A percentile compares a stretch with the other conserved stretches of the same genome.
Evolutionary conservation across 2,329 filamentous ascomycete species (phyloP).

Genomic region (Aspergillus vadensis): DNA sequence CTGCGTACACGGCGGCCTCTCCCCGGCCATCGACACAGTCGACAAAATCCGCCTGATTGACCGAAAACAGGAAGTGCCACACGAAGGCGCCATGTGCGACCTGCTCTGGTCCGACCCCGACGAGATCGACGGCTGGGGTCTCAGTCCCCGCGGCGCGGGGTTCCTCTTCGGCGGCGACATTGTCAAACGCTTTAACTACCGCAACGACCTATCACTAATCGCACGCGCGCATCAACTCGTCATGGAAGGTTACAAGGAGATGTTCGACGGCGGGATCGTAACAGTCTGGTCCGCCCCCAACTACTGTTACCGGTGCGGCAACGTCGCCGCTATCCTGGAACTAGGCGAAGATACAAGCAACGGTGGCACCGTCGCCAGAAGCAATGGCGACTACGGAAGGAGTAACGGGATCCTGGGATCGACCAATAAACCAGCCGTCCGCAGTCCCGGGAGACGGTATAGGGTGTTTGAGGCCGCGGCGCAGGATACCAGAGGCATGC

Average conservation of each 20-base stretch:
- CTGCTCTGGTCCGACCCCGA: constrained; percentile 97
- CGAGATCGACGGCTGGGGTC: constrained; percentile 91
- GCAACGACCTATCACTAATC: constrained; percentile 88
- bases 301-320: constrained; percentile 95
- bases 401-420: constrained; percentile 54
- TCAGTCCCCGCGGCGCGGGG: constrained; percentile 89
- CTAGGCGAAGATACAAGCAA: constrained; percentile 85
- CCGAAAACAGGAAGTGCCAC: constrained; percentile 95
- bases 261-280: constrained; percentile 94
- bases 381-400: constrained; percentile 51
- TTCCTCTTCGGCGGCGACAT: constrained; percentile 96
- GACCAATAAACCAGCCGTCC: constrained; percentile 48
- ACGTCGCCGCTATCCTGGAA: constrained; percentile 93
- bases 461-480: constrained; percentile 95
- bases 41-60: constrained; percentile 95
- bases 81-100: constrained; percentile 99
- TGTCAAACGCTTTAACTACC: constrained; percentile 92
- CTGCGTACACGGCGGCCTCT: constrained; percentile 92
- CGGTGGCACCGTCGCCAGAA: constrained; percentile 67
- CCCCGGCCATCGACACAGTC: constrained; percentile 85
- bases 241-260: constrained; percentile 99
- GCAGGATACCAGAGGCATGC: constrained; percentile 95
- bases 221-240: constrained; percentile 95
- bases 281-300: constrained; percentile 99
- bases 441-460: constrained; percentile 84